Evolutionary conservation across 2,329 filamentous ascomycete species (phyloP).

Genomic region (Raffaelea deltoideospora): DNA sequence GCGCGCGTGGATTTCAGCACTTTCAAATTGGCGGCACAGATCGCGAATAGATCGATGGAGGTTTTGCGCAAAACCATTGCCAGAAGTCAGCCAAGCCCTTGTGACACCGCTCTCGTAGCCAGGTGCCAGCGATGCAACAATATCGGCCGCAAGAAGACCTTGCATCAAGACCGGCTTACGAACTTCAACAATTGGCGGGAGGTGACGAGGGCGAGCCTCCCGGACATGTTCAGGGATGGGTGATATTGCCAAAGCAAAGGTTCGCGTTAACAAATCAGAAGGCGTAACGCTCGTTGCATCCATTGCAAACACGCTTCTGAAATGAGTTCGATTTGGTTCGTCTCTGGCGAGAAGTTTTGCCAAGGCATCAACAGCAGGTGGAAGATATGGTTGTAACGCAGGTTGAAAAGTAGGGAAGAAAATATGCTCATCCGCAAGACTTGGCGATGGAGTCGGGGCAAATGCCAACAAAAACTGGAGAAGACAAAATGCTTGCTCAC

Average conservation of each 20-base stretch:
- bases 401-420: conserved; percentile 75
- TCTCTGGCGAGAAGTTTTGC: conserved; percentile 87
- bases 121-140: conserved; percentile 58
- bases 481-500: conserved; percentile 75
- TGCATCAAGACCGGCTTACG: conserved; percentile 87
- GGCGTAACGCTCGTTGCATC: conserved; percentile 50
- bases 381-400: conserved; percentile 69
- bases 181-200: conserved; percentile 57
- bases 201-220: conserved; percentile 36
- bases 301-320: conserved; percentile 64
- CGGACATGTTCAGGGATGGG: conserved; percentile 56
- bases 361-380: conserved; percentile 75
- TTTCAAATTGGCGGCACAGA: conserved; percentile 48
- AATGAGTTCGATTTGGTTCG: conserved; percentile 79
- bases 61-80: conserved; percentile 70
- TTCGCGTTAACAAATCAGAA: conserved; percentile 68
- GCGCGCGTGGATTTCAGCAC: conserved; percentile 6
- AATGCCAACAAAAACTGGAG: conserved; percentile 85
- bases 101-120: conserved; percentile 54
- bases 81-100: conserved; percentile 65
- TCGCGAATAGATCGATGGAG: conserved; percentile 62
- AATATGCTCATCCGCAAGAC: conserved; percentile 37
- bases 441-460: conserved; percentile 62
- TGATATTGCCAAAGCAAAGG: conserved; percentile 76
- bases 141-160: conserved; percentile 78